phyloP scores from a whole-genome alignment of 306 rosid genomes.

The Cucumis hystrix region DNA sequence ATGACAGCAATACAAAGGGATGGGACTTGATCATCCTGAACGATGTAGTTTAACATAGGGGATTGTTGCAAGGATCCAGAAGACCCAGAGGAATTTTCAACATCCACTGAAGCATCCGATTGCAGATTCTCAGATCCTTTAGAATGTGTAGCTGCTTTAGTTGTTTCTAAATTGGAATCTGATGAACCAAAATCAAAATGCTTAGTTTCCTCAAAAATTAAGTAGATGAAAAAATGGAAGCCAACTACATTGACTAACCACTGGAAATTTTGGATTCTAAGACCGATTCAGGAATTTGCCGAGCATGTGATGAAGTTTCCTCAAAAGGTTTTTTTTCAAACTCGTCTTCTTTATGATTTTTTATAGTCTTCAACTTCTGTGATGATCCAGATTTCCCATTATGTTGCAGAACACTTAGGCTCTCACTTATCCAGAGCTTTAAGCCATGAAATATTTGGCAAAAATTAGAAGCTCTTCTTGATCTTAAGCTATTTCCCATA shows the following conservation, averaged over 20 bases:
- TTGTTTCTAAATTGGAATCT: conserved; percentile 13
- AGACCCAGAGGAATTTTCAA: not conserved
- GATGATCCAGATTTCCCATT: conserved; percentile 19
- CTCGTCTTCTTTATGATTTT: conserved; percentile 20
- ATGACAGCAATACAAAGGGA: conserved; percentile 79
- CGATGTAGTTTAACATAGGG: conserved; percentile 8
- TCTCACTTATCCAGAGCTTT: conserved; percentile 47
- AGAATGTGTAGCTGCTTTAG: conserved; percentile 3
- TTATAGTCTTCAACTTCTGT: conserved; percentile 24
- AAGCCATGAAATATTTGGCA: conserved; percentile 46
- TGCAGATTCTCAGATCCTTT: conserved; percentile 16
- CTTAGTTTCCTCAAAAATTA: not conserved
- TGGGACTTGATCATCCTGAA: conserved; percentile 24
- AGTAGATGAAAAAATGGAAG: not conserved
- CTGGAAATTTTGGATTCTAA: conserved; percentile 10
- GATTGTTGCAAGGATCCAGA: conserved; percentile 25
- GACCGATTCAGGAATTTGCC: conserved; percentile 19
- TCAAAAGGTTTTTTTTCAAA: conserved; percentile 11
- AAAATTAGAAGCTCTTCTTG: conserved; percentile 26
- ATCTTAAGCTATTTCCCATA: conserved; percentile 16
- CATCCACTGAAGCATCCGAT: conserved; percentile 18
- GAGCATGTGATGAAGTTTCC: conserved; percentile 23
- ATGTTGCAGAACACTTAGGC: conserved; percentile 14
- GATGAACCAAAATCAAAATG: not conserved
- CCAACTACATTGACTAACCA: conserved; percentile 18